These are phyloP conservation scores for Globisporangium abappressorium DNA, from an alignment of 352 stramenopile species.

Conservation along the genomic window DNA sequence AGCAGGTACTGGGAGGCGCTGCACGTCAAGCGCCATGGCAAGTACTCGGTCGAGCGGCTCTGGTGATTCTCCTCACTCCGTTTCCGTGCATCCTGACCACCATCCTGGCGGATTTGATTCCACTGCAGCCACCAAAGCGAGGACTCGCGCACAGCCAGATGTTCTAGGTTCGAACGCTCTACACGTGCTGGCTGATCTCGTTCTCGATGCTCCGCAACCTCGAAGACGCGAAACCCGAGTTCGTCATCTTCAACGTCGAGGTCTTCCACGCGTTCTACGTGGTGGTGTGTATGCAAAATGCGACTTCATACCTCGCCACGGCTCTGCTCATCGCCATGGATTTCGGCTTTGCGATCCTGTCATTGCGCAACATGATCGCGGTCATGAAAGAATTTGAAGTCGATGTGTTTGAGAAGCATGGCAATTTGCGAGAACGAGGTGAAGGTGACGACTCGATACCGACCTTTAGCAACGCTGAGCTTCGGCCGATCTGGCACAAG, in stretches of 20 bases:
- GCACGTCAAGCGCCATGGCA: conserved; percentile 17
- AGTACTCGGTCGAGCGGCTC: conserved; percentile 9
- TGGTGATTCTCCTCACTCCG: conserved; percentile 15
- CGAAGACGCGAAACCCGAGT: conserved; percentile 36
- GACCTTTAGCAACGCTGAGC: too few relatives aligned
- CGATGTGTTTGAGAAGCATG: not conserved
- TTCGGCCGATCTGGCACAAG: too few relatives aligned
- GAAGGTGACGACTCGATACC: too few relatives aligned
- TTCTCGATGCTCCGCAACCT: conserved; percentile 3
- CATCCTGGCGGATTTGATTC: conserved; percentile 8
- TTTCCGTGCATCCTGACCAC: conserved; percentile 5
- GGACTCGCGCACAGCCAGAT: conserved; percentile 1
- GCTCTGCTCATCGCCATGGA: conserved; percentile 33
- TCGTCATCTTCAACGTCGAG: conserved; percentile 53
- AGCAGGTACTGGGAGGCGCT: not conserved
- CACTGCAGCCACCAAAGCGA: not conserved
- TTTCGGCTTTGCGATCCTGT: conserved; percentile 6
- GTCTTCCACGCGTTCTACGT: conserved; percentile 51
- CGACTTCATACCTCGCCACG: conserved; percentile 22
- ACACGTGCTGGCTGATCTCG: conserved; percentile 9
- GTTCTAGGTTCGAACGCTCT: conserved; percentile 14
- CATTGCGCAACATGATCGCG: not conserved
- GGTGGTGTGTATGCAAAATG: conserved; percentile 32
- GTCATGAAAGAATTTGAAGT: not conserved
- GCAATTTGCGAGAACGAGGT: not conserved